These are phyloP conservation scores for Beauveria pseudobassiana DNA, from an alignment of 2,329 filamentous ascomycete species.

Conservation along the genomic window DNA sequence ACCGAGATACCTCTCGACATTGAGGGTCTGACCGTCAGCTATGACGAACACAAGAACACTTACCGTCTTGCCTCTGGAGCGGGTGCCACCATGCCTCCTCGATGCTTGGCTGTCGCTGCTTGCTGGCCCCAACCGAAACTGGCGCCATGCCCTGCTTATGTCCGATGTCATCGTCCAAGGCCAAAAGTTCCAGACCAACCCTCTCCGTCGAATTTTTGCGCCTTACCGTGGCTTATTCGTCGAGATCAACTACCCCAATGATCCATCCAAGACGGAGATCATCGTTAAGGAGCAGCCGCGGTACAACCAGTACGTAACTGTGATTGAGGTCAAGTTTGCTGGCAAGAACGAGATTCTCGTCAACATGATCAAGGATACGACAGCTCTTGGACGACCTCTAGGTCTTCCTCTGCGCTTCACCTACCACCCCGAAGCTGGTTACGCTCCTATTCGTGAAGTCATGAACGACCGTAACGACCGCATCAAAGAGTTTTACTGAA, in stretches of 20 bases:
- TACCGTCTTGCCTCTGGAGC: conserved; percentile 77
- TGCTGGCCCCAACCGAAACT: conserved; percentile 78
- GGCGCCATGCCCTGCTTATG: conserved; percentile 90
- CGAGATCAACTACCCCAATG: conserved; percentile 75
- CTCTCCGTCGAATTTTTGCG: conserved; percentile 83
- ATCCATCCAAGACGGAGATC: conserved; percentile 77
- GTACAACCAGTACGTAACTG: conserved; percentile 79
- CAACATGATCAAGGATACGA: conserved; percentile 89
- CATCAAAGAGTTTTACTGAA: conserved; percentile 99
- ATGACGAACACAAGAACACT: conserved; percentile 69
- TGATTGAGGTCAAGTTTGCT: conserved; percentile 74
- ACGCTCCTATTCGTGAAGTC: conserved; percentile 94
- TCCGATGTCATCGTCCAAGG: conserved; percentile 92
- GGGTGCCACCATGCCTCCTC: conserved; percentile 64
- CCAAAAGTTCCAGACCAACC: conserved; percentile 95
- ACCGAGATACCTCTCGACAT: conserved; percentile 65
- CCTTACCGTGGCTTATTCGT: conserved; percentile 82
- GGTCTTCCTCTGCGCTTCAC: conserved; percentile 80
- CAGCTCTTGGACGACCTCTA: conserved; percentile 74
- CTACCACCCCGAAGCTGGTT: conserved; percentile 91
- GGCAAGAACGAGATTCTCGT: conserved; percentile 74
- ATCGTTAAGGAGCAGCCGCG: conserved; percentile 79
- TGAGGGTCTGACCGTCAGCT: conserved; percentile 77
- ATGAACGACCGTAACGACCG: conserved; percentile 95
- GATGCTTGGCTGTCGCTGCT: conserved; percentile 85